Base-by-base conservation (phyloP, 495 filamentous ascomycete species). In the Aspergillus incahuasiensis region DNA sequence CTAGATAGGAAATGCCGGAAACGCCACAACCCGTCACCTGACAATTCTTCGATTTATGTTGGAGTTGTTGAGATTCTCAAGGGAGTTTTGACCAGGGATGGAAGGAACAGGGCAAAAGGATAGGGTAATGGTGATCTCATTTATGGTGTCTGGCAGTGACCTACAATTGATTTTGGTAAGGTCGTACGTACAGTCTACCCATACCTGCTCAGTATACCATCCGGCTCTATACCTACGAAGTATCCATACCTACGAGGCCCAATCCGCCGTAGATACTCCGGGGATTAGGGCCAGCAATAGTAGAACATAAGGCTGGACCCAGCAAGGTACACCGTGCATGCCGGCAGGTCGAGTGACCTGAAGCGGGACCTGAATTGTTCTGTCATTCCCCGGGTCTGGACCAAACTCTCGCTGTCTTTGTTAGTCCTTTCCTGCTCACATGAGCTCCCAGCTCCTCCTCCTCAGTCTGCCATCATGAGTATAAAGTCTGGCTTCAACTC, bases 371-470 rank as follows among this genome's bases (percentile, higher is more conserved):
- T 18, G n/a, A 6, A 11, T 11, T 35, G 32, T 25, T 35, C 46
- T 48, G 48, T 51, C 43, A 58, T 59, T 45, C 56, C 56, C 35
- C 50, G 44, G 56, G 56, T 49, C 56, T 59, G 51, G 56, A 59
- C 56, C 51, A 38, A 48, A 49, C 56, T 44, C 44, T 59, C 57
- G 40, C 46, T 30, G 56, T 28, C 38, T 30, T 55, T 52, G 40
- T 55, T 47, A 43, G 50, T 34, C 28, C 50, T 55, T 46, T 47
- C 24, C 39, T 60, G 57, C 39, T 56, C 58, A 56, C 58, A 56
- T 60, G 58, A 60, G 56, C 50, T 55, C 49, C 45, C 35, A 52
- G 42, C 34, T 28, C 13, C 22, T 41, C 38, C 22, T 46, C 11
- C 15, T 32, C 32, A n/a, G 24, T 22, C 46, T 25, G 42, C 38